These are phyloP conservation scores for Cenchrus fungigraminus DNA, from an alignment of 176 grass and related monocot species.

Conservation along the genomic window DNA sequence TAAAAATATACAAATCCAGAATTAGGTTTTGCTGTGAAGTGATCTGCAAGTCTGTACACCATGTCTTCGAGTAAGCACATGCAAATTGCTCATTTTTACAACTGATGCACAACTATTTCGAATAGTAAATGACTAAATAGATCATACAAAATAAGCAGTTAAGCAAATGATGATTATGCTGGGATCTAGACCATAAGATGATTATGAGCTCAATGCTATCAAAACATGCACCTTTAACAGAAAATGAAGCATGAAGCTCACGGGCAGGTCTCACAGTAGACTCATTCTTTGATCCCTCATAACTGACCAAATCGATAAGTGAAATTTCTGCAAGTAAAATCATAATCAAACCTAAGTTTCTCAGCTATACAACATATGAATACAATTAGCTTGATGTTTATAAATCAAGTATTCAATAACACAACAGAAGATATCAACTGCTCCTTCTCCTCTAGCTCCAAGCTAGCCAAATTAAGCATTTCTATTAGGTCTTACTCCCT, in stretches of 20 bases:
- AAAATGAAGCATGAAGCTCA: constrained; percentile 76
- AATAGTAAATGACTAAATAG: background rate
- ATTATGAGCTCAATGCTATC: constrained; percentile 29
- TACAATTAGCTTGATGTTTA: constrained; percentile 29
- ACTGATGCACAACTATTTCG: background rate
- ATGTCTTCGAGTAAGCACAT: constrained; percentile 21
- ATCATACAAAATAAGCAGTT: constrained; percentile 8
- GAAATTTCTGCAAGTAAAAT: constrained; percentile 57
- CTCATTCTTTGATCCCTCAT: constrained; percentile 52
- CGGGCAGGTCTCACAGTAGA: constrained; percentile 36
- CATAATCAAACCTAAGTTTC: constrained; percentile 17
- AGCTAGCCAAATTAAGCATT: background rate
- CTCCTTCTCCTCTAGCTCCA: background rate
- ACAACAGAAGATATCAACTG: background rate
- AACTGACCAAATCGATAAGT: constrained; percentile 65
- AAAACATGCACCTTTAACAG: constrained; percentile 61
- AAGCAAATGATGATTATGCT: constrained; percentile 9
- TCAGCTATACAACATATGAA: constrained; percentile 6
- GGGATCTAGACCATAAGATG: constrained; percentile 8
- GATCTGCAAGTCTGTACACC: constrained; percentile 3
- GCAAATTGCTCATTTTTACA: background rate
- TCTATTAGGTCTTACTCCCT: background rate
- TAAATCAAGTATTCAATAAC: background rate
- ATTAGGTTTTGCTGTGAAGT: constrained; percentile 9
- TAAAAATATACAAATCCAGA: constrained; percentile 4